Evolutionary conservation across 2,329 filamentous ascomycete species (phyloP).

Genomic region (Pseudomassariella vexata): DNA sequence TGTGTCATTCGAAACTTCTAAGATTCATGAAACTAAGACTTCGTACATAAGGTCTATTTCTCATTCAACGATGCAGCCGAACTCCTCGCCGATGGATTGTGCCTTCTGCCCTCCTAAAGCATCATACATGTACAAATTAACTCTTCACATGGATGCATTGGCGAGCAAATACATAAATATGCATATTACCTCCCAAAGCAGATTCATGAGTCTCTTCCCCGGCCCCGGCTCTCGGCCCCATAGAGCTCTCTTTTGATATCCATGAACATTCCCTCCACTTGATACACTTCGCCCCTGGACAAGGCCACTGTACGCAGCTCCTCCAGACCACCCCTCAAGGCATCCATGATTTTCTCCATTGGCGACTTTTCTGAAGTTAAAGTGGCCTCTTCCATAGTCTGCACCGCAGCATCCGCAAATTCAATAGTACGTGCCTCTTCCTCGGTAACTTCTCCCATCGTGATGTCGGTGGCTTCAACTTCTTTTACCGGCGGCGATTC

Average conservation of each 20-base stretch:
- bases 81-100: too few species aligned
- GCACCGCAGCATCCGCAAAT: constrained; percentile 1
- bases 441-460: constrained; percentile 10
- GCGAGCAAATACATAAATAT: not conserved
- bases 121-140: too few species aligned
- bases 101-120: too few species aligned
- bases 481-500: constrained; percentile 5
- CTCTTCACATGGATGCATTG: too few species aligned
- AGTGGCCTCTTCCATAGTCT: constrained; percentile 10
- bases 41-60: too few species aligned
- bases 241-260: constrained; percentile 71
- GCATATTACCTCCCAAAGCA: too few species aligned
- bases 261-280: constrained; percentile 74
- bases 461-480: constrained; percentile 21
- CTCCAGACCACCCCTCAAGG: constrained; percentile 50
- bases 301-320: constrained; percentile 55
- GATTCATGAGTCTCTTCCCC: constrained; percentile 4
- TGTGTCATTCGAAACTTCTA: too few species aligned
- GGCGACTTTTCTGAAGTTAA: constrained; percentile 22
- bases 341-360: constrained; percentile 44
- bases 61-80: too few species aligned
- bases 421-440: constrained; percentile 7
- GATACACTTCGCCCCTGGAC: constrained; percentile 58
- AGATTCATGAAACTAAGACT: too few species aligned
- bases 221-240: constrained; percentile 58